phyloP scores from a whole-genome alignment of 176 grass and related monocot genomes.

The Carex kokanica region DNA sequence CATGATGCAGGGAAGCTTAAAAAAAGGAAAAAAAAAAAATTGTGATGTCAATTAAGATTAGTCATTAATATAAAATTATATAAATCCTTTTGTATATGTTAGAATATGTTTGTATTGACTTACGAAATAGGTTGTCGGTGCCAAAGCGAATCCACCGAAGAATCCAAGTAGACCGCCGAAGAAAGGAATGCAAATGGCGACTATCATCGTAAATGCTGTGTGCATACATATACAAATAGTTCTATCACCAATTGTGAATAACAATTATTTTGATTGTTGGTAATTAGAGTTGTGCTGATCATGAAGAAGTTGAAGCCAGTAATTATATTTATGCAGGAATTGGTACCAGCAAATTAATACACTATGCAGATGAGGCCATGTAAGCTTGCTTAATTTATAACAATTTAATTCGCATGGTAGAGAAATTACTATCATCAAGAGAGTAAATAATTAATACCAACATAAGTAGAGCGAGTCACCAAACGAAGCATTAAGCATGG shows the following conservation, averaged over 20 bases:
- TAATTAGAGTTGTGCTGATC: not conserved
- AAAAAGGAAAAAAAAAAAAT: not conserved
- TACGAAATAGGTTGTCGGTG: conserved; percentile 53
- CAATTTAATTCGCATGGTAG: not conserved
- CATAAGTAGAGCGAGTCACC: conserved; percentile 7
- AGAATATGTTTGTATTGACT: not conserved
- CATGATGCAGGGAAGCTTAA: conserved; percentile 69
- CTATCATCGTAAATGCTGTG: conserved; percentile 14
- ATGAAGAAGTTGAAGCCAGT: not conserved
- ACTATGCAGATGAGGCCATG: not conserved
- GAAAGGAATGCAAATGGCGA: conserved; percentile 26
- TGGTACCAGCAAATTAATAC: not conserved
- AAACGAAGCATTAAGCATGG: not conserved
- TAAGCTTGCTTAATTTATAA: not conserved
- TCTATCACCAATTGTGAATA: not conserved
- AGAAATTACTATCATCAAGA: not conserved
- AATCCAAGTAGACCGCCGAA: conserved; percentile 28
- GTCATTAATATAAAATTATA: not conserved
- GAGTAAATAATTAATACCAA: conserved; percentile 11
- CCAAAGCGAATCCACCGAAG: conserved; percentile 14
- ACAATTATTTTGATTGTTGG: not conserved
- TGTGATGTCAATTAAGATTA: not conserved
- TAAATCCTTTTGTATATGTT: not conserved
- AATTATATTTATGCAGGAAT: not conserved
- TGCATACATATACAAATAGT: not conserved